Evolutionary conservation across 73 alveolate genomes (phyloP), one percentile per base, ranked within the genome.

Genomic region (Effrenium voratum): DNA sequence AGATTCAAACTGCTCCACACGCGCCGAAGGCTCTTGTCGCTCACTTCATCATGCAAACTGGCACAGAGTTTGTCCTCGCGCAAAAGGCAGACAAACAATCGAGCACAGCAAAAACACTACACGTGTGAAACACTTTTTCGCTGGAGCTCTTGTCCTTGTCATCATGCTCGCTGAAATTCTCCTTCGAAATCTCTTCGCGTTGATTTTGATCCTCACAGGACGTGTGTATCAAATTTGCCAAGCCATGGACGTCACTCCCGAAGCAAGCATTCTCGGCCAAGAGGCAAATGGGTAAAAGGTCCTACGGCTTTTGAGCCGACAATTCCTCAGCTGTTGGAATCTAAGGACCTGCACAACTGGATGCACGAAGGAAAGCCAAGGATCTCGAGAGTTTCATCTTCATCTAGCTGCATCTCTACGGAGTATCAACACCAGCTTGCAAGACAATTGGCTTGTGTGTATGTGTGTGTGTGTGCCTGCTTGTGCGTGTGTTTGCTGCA

Each of bases 1-100:
- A 87, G 95, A 47, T 34, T 87, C 95, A 87, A 46, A 45, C 44
- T 63, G 49, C 95, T 87, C 95, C 95, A 87, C 49, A 87, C 95
- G 32, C 46, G 95, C 83, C 95, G 95, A 32, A 87, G 82, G 22
- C 60, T 87, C 45, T n/a, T 43, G 30, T 87, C 95, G 8, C 84
- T 57, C 59, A 87, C 95, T 87, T 87, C 95, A 47, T 87, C 95
- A 5, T 87, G 46, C 84, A 87, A 68, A 68, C 28, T 50, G 47
- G 95, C 95, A 28, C 59, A 87, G 47, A 19, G 45, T 68, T 63
- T 68, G 15, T 87, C 95, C 95, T 77, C 15, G 44, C 28, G 5
- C 46, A 5, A 32, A 24, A 5, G 83, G 24, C 46, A 5, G 6
- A 34, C 13, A 34, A 24, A 10, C 46, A 72, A 36, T 3, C 22